Conservation (phyloP, 805 yeast species). For the Dipodascus geniculatus region DNA sequence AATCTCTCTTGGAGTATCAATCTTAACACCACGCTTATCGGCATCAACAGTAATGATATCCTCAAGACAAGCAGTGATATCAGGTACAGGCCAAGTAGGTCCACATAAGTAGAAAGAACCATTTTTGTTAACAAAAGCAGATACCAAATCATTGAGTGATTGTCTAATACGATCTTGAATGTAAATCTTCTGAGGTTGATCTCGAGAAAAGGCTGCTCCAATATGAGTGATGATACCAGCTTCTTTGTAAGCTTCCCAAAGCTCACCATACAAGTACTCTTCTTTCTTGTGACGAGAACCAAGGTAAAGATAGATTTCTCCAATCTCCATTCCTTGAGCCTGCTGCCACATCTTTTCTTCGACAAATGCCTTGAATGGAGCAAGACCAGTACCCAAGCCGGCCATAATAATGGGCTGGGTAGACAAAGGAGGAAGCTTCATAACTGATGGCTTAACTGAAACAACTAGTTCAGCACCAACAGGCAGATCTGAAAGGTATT, state of each 20-base stretch:
- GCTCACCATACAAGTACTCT: conserved; percentile 91
- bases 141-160: conserved; percentile 57
- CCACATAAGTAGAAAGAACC: conserved; percentile 97
- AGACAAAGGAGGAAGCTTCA: conserved; percentile 85
- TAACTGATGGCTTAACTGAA: conserved; percentile 90
- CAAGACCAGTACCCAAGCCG: conserved; percentile 95
- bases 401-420: conserved; percentile 91
- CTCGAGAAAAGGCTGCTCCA: conserved; percentile 98
- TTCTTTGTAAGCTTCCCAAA: conserved; percentile 92
- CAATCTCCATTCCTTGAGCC: conserved; percentile 79
- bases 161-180: conserved; percentile 90
- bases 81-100: conserved; percentile 99
- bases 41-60: conserved; percentile 72
- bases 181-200: conserved; percentile 87
- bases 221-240: conserved; percentile 88
- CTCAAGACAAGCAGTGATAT: conserved; percentile 78
- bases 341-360: conserved; percentile 93
- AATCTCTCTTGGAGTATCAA: conserved; percentile 68
- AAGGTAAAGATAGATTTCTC: conserved; percentile 74
- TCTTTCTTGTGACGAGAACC: conserved; percentile 95
- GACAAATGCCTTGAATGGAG: conserved; percentile 94
- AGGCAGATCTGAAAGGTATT: conserved; percentile 66
- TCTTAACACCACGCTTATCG: conserved; percentile 45
- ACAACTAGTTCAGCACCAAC: conserved; percentile 84
- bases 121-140: conserved; percentile 61